Conservation (phyloP, 2,329 filamentous ascomycete species). For the Fusarium nelsonii region DNA sequence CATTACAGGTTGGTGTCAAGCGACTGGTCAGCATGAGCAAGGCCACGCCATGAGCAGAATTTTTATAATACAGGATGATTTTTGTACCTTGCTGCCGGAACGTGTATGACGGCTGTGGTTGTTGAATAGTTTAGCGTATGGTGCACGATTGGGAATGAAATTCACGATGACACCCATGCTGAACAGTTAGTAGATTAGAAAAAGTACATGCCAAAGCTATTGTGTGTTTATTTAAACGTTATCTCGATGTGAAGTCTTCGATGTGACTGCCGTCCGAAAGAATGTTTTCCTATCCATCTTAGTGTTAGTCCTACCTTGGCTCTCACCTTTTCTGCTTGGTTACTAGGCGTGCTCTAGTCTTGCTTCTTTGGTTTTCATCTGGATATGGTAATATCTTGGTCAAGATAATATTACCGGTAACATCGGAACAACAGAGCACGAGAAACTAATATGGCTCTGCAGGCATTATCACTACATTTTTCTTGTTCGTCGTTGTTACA, state of each 20-base stretch:
- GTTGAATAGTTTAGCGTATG: slow-evolving; percentile 43
- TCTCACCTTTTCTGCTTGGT: too few relatives aligned
- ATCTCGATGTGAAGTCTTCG: not conserved
- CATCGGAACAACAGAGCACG: too few relatives aligned
- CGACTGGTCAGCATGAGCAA: slow-evolving; percentile 84
- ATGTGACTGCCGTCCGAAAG: not conserved
- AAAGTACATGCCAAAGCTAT: slow-evolving; percentile 42
- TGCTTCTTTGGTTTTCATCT: too few relatives aligned
- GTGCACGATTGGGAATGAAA: slow-evolving; percentile 40
- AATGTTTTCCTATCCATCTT: too few relatives aligned
- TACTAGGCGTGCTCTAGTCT: too few relatives aligned
- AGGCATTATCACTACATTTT: too few relatives aligned
- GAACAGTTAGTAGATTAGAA: slow-evolving; percentile 46
- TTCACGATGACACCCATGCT: slow-evolving; percentile 46
- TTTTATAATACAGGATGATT: slow-evolving; percentile 25
- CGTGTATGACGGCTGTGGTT: slow-evolving; percentile 19
- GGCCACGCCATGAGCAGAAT: slow-evolving; percentile 68
- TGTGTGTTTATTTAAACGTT: slow-evolving; percentile 3
- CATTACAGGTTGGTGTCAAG: slow-evolving; percentile 76
- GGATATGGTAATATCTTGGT: too few relatives aligned
- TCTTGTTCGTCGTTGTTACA: too few relatives aligned
- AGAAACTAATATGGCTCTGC: too few relatives aligned
- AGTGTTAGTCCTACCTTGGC: too few relatives aligned
- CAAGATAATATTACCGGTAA: too few relatives aligned
- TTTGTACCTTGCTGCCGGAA: slow-evolving; percentile 38